Evolutionary conservation across 2,329 filamentous ascomycete genomes (phyloP), one percentile per base, ranked within the genome.

Genomic region (Colletotrichum tabaci): DNA sequence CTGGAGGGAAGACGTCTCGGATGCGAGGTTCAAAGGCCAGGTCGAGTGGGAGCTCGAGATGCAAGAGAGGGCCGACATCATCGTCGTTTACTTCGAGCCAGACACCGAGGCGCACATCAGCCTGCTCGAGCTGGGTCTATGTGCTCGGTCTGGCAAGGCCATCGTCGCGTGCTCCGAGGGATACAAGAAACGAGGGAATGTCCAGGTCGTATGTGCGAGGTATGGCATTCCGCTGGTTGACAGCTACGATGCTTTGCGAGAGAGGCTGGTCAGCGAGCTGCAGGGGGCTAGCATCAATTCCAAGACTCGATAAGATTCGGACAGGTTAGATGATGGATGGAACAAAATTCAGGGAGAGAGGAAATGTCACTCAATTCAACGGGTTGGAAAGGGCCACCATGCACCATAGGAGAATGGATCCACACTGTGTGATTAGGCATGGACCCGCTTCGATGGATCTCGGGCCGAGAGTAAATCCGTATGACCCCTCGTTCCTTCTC

Each of bases 41-140:
- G 84, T 89, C 0, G 79, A 84, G 40, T 92, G 91, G 90, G 91
- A 93, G 80, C 82, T 92, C 2, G 82, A 86, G 18, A 88, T 84
- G 78, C 86, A 89, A 73, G 85, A 88, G 16, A 72, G 73, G 1
- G 87, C 88, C 0, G 84, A 87, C 74, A 75, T 92, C 6, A 80
- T 92, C 8, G 86, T 87, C 30, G 82, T 92, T 65, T 90, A 87
- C 77, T 89, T 92, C 67, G 84, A 88, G 56, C 81, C 83, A 1
- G 79, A 74, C 3, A 89, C 87, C 0, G 80, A 83, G 57, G 88
- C 89, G 9, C 87, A 88, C 1, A 84, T 92, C 35, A 90, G 86
- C 44, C 78, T 92, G 76, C 79, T 92, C 55, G 90, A 92, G 79
- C 78, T 92, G 21, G 90, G 90, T 0, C 79, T 92, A 4, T 86